phyloP scores from a whole-genome alignment of 75 land plant genomes.

The Cryptomeria japonica region DNA sequence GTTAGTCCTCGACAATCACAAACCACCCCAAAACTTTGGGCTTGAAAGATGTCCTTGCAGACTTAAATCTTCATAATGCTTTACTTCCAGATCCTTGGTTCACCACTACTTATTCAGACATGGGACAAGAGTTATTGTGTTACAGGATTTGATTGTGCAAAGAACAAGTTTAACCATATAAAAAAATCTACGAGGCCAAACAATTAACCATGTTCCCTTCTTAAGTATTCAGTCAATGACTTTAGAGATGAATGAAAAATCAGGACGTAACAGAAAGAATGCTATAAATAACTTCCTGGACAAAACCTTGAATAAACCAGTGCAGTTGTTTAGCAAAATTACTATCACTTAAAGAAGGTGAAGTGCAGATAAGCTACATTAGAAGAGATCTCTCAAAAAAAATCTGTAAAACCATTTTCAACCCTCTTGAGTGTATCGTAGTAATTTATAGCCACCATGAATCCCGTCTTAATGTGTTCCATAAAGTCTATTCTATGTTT shows the following conservation, averaged over 20 bases:
- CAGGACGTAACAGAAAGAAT: background rate
- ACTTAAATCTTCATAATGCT: background rate
- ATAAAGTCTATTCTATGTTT: background rate
- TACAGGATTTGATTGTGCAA: background rate
- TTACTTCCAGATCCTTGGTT: background rate
- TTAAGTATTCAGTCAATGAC: background rate
- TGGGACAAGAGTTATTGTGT: background rate
- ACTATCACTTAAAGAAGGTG: background rate
- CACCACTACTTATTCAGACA: background rate
- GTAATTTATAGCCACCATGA: background rate
- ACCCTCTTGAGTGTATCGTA: background rate
- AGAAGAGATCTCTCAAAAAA: background rate
- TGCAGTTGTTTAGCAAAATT: background rate
- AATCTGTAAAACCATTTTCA: background rate
- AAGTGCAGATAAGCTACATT: background rate
- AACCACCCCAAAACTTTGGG: background rate
- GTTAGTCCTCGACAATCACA: background rate
- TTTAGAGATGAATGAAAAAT: background rate
- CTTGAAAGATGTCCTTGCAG: background rate
- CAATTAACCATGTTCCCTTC: background rate
- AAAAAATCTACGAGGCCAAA: background rate
- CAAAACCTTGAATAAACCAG: background rate
- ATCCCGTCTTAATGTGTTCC: background rate
- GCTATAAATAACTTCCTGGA: background rate
- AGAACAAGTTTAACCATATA: background rate